Conservation (phyloP, 352 stramenopile species). For the Phytophthora citrophthora region DNA sequence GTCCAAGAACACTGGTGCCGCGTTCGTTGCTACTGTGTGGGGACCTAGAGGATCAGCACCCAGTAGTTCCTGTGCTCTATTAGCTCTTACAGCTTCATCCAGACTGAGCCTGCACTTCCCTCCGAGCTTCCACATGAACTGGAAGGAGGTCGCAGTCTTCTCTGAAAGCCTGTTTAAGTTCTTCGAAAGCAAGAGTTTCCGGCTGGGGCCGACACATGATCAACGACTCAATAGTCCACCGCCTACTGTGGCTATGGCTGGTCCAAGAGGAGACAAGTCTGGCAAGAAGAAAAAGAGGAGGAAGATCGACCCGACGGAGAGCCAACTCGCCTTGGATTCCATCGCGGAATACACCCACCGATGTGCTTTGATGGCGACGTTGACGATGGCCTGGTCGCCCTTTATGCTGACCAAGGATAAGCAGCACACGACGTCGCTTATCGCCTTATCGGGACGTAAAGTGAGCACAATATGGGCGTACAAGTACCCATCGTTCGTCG, state of each 20-base stretch:
- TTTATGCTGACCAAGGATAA: slow-evolving; percentile 56
- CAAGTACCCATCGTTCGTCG: slow-evolving; percentile 47
- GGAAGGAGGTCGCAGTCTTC: slow-evolving; percentile 72
- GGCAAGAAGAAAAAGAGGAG: slow-evolving; percentile 29
- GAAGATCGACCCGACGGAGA: slow-evolving; percentile 15
- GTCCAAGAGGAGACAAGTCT: slow-evolving; percentile 26
- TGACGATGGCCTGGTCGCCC: slow-evolving; percentile 75
- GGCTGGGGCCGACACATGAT: slow-evolving; percentile 27
- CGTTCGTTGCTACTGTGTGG: slow-evolving; percentile 71
- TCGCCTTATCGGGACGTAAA: slow-evolving; percentile 68
- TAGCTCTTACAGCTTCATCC: slow-evolving; percentile 64
- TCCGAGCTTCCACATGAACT: slow-evolving; percentile 83
- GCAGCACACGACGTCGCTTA: slow-evolving; percentile 60
- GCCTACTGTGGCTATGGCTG: slow-evolving; percentile 27
- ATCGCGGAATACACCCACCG: slow-evolving; percentile 66
- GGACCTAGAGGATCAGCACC: slow-evolving; percentile 76
- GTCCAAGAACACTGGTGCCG: slow-evolving; percentile 71
- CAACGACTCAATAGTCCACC: slow-evolving; percentile 22
- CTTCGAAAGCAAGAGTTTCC: slow-evolving; percentile 52
- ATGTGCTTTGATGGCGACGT: slow-evolving; percentile 65
- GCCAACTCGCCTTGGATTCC: slow-evolving; percentile 30
- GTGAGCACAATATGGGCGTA: slow-evolving; percentile 80
- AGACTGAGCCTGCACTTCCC: slow-evolving; percentile 76
- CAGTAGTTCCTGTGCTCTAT: slow-evolving; percentile 71
- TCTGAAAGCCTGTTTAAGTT: slow-evolving; percentile 77